Conservation (phyloP, 305 asterid genomes). For the Solanum chacoense region DNA sequence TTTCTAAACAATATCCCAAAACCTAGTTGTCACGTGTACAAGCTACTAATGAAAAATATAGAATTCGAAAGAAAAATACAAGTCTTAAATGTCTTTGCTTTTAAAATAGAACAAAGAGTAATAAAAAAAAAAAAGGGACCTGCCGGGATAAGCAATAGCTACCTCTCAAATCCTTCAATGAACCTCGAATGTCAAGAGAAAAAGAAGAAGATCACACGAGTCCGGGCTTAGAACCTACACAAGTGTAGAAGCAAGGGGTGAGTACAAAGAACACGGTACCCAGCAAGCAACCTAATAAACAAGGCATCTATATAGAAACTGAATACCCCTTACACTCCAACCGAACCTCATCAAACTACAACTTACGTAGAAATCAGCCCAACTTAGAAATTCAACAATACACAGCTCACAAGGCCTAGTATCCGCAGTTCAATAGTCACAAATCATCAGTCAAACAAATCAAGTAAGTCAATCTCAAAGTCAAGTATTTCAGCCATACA, state of each 20-base stretch:
- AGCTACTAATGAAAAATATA: neutral
- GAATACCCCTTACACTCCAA: no score
- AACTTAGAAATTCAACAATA: neutral
- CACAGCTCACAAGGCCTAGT: neutral
- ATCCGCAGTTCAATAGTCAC: neutral
- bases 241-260: neutral
- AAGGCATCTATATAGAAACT: neutral
- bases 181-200: neutral
- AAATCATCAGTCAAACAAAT: no score
- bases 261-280: neutral
- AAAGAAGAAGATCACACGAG: neutral
- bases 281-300: neutral
- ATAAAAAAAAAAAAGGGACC: neutral
- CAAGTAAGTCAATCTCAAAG: neutral
- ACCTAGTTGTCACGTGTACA: neutral
- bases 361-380: neutral
- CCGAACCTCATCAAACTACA: no score
- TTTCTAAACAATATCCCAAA: neutral
- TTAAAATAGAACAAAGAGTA: neutral
- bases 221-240: neutral
- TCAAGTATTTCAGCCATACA: neutral
- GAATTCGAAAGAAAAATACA: neutral
- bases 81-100: neutral
- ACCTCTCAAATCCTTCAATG: neutral
- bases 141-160: no score